Conservation (phyloP, 345 rosid genomes). For the Sonneratia alba region DNA sequence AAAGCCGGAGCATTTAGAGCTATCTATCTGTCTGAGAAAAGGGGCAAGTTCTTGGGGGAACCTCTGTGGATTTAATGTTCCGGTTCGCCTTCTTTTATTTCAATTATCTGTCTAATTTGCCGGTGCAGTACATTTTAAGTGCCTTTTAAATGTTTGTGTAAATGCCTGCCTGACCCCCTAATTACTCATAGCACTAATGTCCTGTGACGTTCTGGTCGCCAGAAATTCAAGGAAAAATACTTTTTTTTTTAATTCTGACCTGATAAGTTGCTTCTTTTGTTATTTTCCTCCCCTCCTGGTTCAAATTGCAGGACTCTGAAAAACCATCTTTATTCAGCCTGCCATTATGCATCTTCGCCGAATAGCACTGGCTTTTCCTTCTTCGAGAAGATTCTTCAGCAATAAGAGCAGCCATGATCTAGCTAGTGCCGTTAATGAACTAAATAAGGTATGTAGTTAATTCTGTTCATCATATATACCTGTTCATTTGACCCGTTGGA, state of each 20-base stretch:
- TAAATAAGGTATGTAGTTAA: constrained; percentile 38
- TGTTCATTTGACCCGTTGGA: background rate
- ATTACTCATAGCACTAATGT: background rate
- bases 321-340: constrained; percentile 2
- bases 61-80: background rate
- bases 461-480: background rate
- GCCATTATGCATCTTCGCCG: constrained; percentile 40
- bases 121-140: background rate
- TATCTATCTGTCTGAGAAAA: no score
- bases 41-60: no score
- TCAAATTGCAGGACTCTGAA: background rate
- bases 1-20: no score
- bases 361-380: constrained; percentile 18
- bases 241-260: background rate
- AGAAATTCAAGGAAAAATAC: background rate
- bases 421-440: constrained; percentile 26
- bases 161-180: background rate
- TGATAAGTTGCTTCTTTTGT: background rate
- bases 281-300: background rate
- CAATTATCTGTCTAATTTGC: background rate
- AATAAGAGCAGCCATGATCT: constrained; percentile 22
- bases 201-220: background rate
- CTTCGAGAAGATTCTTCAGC: constrained; percentile 27
- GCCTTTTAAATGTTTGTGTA: background rate
- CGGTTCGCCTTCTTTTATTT: background rate